Evolutionary conservation across 2,329 filamentous ascomycete species (phyloP), one percentile per base, ranked within the genome.

Genomic region (Cytospora piceae): DNA sequence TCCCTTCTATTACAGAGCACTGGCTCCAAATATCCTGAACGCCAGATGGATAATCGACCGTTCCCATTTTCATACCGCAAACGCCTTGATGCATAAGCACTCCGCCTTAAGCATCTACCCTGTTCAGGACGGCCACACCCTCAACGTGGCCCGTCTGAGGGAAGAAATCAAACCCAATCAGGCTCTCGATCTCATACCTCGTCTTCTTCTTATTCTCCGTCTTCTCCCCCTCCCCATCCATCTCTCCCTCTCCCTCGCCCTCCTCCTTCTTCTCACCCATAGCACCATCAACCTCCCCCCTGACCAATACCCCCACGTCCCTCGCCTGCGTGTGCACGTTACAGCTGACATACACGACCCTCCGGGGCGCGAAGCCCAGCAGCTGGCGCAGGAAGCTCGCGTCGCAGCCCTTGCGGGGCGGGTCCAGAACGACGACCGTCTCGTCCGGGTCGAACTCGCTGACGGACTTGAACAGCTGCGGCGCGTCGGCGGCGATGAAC

Each of bases 301-400:
- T 84, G 0, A 98, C 93, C 72, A 99, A 79, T 68, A 94, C 87
- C 0, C 94, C 95, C 0, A 99, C 89, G 77, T 99, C 95, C 61
- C 95, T 82, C 17, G 95, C 95, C 83, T 98, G 95, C 11, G 94
- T 98, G 75, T 99, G 95, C 70, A 99, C 95, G 74, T 99, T 99
- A 73, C 95, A 99, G 74, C 92, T 96, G 51, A 99, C 94, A 76
- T 99, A 99, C 5, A 97, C 87, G 14, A 99, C 87, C 66, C 95
- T 83, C 69, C 84, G 83, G 0, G 95, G 94, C 0, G 85, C 90
- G 72, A 92, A 97, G 7, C 81, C 78, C 62, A 97, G 80, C 73
- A 99, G 78, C 80, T 99, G 95, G 20, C 81, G 78, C 52, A 99
- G 79, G 76, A 99, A 99, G 69, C 86, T 86, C 57, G 88, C 87